Conservation (phyloP, 2,329 filamentous ascomycete genomes). For the Colletotrichum sojae region DNA sequence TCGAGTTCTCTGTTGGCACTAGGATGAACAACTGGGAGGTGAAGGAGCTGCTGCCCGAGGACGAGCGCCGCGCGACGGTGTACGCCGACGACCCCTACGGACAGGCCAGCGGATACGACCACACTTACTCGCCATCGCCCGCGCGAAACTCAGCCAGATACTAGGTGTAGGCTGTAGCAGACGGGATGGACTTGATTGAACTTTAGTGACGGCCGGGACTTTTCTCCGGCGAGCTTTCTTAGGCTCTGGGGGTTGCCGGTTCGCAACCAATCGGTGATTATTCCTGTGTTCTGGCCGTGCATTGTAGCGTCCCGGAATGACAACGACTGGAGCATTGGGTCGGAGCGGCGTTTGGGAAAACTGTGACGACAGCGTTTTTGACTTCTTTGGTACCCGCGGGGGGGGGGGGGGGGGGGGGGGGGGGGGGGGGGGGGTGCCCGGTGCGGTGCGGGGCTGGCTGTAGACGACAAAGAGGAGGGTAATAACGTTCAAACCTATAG, state of each 20-base stretch:
- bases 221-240: slow-evolving; percentile 4
- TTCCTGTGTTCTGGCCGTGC: background rate
- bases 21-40: slow-evolving; percentile 99
- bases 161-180: slow-evolving; percentile 42
- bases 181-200: background rate
- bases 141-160: slow-evolving; percentile 63
- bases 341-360: slow-evolving; percentile 33
- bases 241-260: background rate
- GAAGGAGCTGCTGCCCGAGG: slow-evolving; percentile 88
- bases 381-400: background rate
- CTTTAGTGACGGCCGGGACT: background rate
- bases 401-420: too few species aligned
- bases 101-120: slow-evolving; percentile 68
- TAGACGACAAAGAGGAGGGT: slow-evolving; percentile 21
- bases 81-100: slow-evolving; percentile 79
- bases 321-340: slow-evolving; percentile 23
- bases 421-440: too few species aligned
- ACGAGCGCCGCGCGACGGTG: slow-evolving; percentile 80
- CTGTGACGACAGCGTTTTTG: slow-evolving; percentile 18
- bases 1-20: slow-evolving; percentile 97
- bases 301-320: slow-evolving; percentile 6
- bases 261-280: background rate
- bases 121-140: slow-evolving; percentile 62
- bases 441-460: slow-evolving; percentile 9
- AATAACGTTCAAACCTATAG: slow-evolving; percentile 18